Base-by-base conservation (phyloP, 2,329 filamentous ascomycete genomes). In the Cladophialophora immunda region DNA sequence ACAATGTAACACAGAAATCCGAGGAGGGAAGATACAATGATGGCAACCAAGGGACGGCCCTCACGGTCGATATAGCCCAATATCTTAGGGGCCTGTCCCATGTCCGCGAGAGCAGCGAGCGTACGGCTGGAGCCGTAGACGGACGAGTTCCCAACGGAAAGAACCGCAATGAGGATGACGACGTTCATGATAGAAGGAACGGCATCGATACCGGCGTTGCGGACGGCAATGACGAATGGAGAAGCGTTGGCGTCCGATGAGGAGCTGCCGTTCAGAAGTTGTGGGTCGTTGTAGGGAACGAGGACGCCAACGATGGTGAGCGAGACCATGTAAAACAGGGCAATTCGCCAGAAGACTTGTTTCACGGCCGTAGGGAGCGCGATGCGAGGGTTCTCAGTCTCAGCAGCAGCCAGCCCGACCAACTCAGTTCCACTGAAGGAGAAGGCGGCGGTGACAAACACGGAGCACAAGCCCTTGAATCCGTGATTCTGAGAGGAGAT, bases 81-180 rank as follows among this genome's bases (percentile, higher is more conserved):
- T 71, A 94, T 83, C 69, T 82, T 85, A 7, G 94, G 93, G 0
- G 92, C 93, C 76, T 95, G 93, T 63, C 89, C 87, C 78, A 96
- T 93, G 77, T 97, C 93, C 53, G 94, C 93, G 1, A 97, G 86
- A 2, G 94, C 93, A 29, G 93, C 92, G 7, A 98, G 87, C 1
- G 94, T 97, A 73, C 94, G 89, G 1, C 92, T 96, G 27, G 92
- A 94, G 38, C 93, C 94, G 74, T 97, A 98, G 67, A 97, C 90
- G 68, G 93, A 90, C 6, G 92, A 94, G 79, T 97, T 97, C 65
- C 93, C 93, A 67, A 97, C 94, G 0, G 92, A 96, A 25, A 97
- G 82, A 25, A 97, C 93, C 22, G 94, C 91, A 69, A 97, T 88
- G 75, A 97, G 88, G 77, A 97, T 97, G 68, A 97, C 93, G n/a